phyloP scores from a whole-genome alignment of 2,329 filamentous ascomycete genomes.

The Cyphellophora europaea region DNA sequence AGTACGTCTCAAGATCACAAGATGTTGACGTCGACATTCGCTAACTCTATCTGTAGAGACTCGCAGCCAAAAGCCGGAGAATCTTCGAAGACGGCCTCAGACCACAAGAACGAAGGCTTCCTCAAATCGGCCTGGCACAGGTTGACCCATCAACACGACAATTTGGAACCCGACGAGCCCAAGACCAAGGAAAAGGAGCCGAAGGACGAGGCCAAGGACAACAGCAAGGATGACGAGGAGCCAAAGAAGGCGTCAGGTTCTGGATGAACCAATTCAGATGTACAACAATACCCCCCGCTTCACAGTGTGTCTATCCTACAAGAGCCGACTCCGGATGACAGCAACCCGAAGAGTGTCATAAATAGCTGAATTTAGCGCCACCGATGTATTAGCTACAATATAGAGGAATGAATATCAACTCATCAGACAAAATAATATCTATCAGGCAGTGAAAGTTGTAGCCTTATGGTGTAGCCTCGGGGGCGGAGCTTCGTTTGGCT shows the following conservation, averaged over 20 bases:
- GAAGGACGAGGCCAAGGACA: background rate
- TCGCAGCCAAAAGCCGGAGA: constrained; percentile 11
- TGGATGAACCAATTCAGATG: constrained; percentile 17
- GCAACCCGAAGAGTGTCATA: too few species aligned
- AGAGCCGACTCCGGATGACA: too few species aligned
- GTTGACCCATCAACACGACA: constrained; percentile 61
- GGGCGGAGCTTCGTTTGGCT: too few species aligned
- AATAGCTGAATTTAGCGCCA: too few species aligned
- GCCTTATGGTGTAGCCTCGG: too few species aligned
- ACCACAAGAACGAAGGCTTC: constrained; percentile 76
- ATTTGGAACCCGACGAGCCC: constrained; percentile 15
- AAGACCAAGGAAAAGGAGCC: background rate
- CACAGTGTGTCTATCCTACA: too few species aligned
- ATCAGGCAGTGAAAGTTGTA: too few species aligned
- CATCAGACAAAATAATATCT: too few species aligned
- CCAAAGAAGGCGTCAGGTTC: constrained; percentile 32
- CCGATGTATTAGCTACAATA: too few species aligned
- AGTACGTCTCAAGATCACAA: constrained; percentile 35
- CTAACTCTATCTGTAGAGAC: constrained; percentile 10
- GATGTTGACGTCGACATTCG: background rate
- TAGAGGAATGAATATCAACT: too few species aligned
- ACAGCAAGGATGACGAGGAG: constrained; percentile 21
- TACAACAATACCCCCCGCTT: background rate
- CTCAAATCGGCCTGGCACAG: constrained; percentile 90
- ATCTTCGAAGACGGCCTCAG: constrained; percentile 16